phyloP scores from a whole-genome alignment of 2,329 filamentous ascomycete species.

The Alternaria rosae region DNA sequence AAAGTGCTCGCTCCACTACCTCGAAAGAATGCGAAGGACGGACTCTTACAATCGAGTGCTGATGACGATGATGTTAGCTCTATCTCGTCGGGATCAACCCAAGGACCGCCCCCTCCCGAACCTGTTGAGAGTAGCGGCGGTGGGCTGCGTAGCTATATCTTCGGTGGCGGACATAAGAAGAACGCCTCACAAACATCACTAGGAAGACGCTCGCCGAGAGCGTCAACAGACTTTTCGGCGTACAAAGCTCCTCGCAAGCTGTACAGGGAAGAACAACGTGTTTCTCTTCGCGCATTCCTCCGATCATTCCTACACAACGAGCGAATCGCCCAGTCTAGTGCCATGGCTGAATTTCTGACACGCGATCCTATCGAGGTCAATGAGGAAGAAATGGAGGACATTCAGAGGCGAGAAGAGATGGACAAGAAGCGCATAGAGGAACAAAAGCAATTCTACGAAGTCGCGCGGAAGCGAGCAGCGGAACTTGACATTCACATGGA shows the following conservation, averaged over 20 bases:
- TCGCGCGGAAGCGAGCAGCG: constrained; percentile 85
- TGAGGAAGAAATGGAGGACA: constrained; percentile 85
- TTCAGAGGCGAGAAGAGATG: constrained; percentile 77
- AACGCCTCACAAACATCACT: constrained; percentile 52
- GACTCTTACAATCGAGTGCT: constrained; percentile 64
- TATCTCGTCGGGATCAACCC: constrained; percentile 79
- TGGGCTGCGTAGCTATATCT: constrained; percentile 56
- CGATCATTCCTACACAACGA: constrained; percentile 84
- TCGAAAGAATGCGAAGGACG: constrained; percentile 87
- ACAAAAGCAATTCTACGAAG: constrained; percentile 93
- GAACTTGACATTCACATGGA: constrained; percentile 99
- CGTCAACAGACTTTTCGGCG: constrained; percentile 40
- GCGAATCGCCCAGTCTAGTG: constrained; percentile 80
- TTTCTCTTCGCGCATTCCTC: constrained; percentile 91
- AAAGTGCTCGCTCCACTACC: constrained; percentile 87
- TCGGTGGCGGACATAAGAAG: constrained; percentile 50
- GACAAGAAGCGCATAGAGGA: constrained; percentile 91
- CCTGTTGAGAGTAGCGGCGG: constrained; percentile 45
- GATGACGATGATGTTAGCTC: constrained; percentile 78
- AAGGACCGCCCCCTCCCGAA: constrained; percentile 56
- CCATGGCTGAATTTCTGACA: constrained; percentile 85
- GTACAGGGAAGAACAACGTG: constrained; percentile 87
- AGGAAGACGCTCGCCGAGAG: constrained; percentile 41
- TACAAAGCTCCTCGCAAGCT: constrained; percentile 63
- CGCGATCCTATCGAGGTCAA: constrained; percentile 74